Base-by-base conservation (phyloP, 1,139 yeast species). In the Taiozyma sp. region DNA sequence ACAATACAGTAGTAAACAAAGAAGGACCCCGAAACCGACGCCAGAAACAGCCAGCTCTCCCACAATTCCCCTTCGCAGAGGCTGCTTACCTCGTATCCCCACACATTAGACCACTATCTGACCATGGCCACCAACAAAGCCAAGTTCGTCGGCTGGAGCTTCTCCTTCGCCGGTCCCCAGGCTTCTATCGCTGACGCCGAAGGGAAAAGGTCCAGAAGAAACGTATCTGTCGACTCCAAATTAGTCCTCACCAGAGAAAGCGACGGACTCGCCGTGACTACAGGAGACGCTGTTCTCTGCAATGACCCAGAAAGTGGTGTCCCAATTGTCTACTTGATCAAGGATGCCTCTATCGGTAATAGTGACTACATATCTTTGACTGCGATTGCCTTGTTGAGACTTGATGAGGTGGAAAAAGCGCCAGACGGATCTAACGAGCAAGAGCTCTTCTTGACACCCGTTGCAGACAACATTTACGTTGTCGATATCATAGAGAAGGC, bases 91-190 rank as follows among this genome's bases (percentile, higher is more conserved):
- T 2, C 26, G 7, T 24, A 24, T 24, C 1, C 26, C 6, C 7
- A 24, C 7, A 24, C 26, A 24, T 24, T 7, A 1, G 2, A 24
- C 26, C 26, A 30, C 35, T 37, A 22, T 6, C 19, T n/a, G 3
- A 35, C 5, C 22, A 59, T 60, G 63, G 62, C 63, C 5, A 44
- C 59, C 1, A 53, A 54, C 1, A 44, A 47, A 35, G 34, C 53
- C 6, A 58, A 56, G 37, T 57, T 59, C 21, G 50, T 45, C 3
- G 64, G 63, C 0, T 61, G 64, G 64, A 48, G 51, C 6, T 57
- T 52, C 44, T 42, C 44, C 4, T 56, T 53, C 28, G 56, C 50
- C 14, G 57, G 53, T 7, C 19, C 35, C n/a, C 11, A 32, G 3
- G 32, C 40, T 4, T 11, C 32, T 22, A 40, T 16, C 1, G 28